These are phyloP conservation scores for Platanthera guangdongensis DNA, from an alignment of 106 monocot genomes.

Conservation along the genomic window DNA sequence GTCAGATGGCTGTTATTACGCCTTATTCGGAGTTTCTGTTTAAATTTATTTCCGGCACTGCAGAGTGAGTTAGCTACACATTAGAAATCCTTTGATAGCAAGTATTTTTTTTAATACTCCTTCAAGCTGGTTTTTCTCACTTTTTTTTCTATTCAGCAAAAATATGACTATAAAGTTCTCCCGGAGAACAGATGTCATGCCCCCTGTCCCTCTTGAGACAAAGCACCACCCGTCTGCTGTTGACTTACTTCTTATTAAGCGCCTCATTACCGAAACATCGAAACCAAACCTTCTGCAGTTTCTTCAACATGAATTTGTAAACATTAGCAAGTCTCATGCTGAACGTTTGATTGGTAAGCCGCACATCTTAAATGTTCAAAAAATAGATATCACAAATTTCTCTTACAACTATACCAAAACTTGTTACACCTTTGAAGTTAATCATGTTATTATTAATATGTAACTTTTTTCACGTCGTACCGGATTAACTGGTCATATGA, in stretches of 20 bases:
- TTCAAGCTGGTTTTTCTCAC: conserved; percentile 6
- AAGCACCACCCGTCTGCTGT: conserved; percentile 99
- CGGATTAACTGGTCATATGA: neutral
- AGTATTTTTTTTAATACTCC: neutral
- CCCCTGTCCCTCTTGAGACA: conserved; percentile 87
- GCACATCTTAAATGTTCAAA: neutral
- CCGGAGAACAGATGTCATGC: conserved; percentile 93
- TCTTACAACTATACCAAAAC: neutral
- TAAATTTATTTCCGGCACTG: conserved; percentile 59
- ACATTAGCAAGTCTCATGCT: conserved; percentile 85
- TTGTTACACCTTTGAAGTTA: neutral
- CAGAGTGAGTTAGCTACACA: conserved; percentile 81
- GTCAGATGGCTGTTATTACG: conserved; percentile 98
- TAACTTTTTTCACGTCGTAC: neutral
- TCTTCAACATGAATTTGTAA: conserved; percentile 98
- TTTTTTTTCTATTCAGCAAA: conserved; percentile 44
- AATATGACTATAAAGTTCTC: conserved; percentile 74
- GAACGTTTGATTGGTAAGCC: conserved; percentile 85
- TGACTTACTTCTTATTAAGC: conserved; percentile 92
- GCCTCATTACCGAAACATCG: conserved; percentile 80
- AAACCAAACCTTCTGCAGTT: conserved; percentile 87
- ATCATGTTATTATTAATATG: conserved; percentile 1
- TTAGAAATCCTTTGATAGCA: conserved; percentile 3
- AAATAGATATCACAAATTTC: neutral
- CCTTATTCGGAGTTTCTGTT: conserved; percentile 92